phyloP scores from a whole-genome alignment of 2,329 filamentous ascomycete species.

The Trichoderma cornu-damae region DNA sequence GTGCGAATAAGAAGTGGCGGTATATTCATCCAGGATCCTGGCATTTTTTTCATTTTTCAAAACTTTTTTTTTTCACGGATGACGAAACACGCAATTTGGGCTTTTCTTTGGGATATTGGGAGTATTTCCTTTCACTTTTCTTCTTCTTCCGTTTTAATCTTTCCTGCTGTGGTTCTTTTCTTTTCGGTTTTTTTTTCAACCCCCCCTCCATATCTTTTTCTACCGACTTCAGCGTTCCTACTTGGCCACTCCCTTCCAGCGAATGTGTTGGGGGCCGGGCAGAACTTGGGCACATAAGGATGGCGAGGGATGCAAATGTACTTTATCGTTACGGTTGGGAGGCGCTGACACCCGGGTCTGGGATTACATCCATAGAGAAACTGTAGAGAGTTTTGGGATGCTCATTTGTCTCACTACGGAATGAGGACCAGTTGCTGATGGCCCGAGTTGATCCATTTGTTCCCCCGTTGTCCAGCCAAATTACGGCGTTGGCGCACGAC shows the following conservation, averaged over 20 bases:
- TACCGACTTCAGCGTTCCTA: constrained; percentile 9
- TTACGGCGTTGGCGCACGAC: no score
- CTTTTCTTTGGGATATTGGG: constrained; percentile 4
- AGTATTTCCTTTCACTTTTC: constrained; percentile 15
- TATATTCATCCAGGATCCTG: not conserved
- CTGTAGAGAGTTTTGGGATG: constrained; percentile 15
- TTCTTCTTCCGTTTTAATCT: not conserved
- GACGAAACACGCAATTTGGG: constrained; percentile 16
- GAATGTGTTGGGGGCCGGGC: constrained; percentile 3
- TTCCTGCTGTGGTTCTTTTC: not conserved
- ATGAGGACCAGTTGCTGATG: constrained; percentile 5
- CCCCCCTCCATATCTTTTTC: no score
- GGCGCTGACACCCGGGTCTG: constrained; percentile 12
- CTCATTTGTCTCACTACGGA: constrained; percentile 11
- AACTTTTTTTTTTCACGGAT: constrained; percentile 1
- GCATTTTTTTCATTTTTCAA: no score
- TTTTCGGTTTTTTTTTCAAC: not conserved
- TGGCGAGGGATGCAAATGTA: constrained; percentile 19
- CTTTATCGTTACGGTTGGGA: constrained; percentile 18
- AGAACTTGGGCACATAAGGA: constrained; percentile 18
- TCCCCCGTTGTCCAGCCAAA: not conserved
- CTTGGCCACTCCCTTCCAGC: constrained; percentile 18
- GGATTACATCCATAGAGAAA: constrained; percentile 17
- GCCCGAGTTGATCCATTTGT: not conserved
- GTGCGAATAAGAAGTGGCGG: not conserved